Conservation (phyloP, 129 eudicot genomes). For the Saposhnikovia divaricata region DNA sequence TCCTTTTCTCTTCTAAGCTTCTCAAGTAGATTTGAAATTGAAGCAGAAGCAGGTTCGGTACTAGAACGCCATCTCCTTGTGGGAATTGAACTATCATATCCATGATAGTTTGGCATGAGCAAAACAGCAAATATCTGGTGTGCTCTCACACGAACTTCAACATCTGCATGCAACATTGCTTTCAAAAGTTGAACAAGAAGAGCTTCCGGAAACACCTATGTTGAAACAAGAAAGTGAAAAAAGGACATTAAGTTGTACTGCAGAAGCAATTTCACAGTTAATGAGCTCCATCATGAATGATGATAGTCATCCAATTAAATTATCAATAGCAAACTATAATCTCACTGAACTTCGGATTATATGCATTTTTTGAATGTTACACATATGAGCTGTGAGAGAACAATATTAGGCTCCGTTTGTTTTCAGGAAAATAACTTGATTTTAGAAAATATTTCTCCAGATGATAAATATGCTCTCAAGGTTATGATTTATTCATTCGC, state of each 20-base stretch:
- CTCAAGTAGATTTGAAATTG: constrained; percentile 67
- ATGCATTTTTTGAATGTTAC: neutral
- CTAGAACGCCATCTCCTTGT: constrained; percentile 65
- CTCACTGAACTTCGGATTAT: neutral
- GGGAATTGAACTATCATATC: constrained; percentile 43
- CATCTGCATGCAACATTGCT: constrained; percentile 71
- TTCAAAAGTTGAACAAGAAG: constrained; percentile 82
- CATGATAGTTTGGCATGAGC: constrained; percentile 64
- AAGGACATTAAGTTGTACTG: neutral
- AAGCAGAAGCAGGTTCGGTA: constrained; percentile 55
- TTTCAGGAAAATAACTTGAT: no score
- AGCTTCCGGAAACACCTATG: constrained; percentile 84
- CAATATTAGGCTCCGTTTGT: neutral
- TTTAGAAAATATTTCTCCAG: no score
- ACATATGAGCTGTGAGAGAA: neutral
- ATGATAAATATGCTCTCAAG: no score
- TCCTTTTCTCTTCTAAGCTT: constrained; percentile 75
- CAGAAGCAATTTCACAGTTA: neutral
- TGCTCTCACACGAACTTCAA: constrained; percentile 77
- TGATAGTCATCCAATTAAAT: neutral
- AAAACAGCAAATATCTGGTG: constrained; percentile 83
- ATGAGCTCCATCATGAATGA: neutral
- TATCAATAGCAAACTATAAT: neutral
- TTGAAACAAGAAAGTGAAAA: neutral
- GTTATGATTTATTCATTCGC: no score